These are phyloP conservation scores for Rhodotorula sp. DNA, from an alignment of 1,284 basidiomycete species.

Conservation along the genomic window DNA sequence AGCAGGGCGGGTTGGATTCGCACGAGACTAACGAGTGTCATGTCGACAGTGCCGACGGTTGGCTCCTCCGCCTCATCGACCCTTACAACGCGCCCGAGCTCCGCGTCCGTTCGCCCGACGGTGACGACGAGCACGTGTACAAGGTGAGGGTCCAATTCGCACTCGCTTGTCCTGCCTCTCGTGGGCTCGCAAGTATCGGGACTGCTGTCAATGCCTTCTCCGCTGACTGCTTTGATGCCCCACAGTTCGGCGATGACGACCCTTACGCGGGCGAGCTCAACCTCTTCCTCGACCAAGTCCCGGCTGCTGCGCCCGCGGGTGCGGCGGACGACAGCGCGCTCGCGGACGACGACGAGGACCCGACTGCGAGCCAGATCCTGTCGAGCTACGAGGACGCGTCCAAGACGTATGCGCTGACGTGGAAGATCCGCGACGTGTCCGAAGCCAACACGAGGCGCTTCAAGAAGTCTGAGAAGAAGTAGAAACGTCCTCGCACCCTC, in stretches of 20 bases:
- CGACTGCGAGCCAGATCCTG: conserved; percentile 41
- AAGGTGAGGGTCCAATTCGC: no score
- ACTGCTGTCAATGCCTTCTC: no score
- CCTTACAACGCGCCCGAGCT: conserved; percentile 73
- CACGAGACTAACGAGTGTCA: neutral
- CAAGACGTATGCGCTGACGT: conserved; percentile 72
- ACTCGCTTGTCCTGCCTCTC: no score
- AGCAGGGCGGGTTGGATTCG: neutral
- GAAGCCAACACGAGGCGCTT: conserved; percentile 43
- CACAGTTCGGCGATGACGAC: conserved; percentile 58
- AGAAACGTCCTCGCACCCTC: neutral
- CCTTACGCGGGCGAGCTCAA: conserved; percentile 36
- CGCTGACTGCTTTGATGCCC: conserved; percentile 59
- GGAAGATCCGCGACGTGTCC: conserved; percentile 46
- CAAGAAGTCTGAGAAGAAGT: conserved; percentile 23
- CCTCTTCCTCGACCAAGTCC: conserved; percentile 45
- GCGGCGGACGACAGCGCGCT: conserved; percentile 40
- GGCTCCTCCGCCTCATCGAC: conserved; percentile 74
- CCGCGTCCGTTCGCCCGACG: conserved; percentile 68
- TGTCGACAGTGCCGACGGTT: conserved; percentile 73
- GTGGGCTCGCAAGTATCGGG: no score
- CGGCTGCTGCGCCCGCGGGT: conserved; percentile 21
- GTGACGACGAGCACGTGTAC: conserved; percentile 66
- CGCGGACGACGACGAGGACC: conserved; percentile 38
- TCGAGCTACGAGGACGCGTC: conserved; percentile 67